These are phyloP conservation scores for Mycena haematopus DNA, from an alignment of 768 basidiomycete genomes.

Conservation along the genomic window DNA sequence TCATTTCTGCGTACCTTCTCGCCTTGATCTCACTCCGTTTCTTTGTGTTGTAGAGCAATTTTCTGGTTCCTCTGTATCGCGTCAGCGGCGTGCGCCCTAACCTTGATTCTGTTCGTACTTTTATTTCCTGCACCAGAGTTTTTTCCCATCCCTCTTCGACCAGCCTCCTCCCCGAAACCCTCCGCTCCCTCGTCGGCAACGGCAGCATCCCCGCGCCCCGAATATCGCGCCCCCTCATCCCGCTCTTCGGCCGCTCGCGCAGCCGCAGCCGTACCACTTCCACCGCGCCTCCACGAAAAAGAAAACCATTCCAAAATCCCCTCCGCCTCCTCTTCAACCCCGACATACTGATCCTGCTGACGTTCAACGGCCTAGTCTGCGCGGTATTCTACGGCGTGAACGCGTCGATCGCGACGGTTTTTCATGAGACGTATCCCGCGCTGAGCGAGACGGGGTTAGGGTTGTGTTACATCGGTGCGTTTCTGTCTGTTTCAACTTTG, in stretches of 20 bases:
- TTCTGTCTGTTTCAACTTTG: neutral
- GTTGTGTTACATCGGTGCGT: slow-evolving; percentile 54
- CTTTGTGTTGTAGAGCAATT: slow-evolving; percentile 49
- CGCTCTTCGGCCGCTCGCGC: slow-evolving; percentile 43
- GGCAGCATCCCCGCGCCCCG: slow-evolving; percentile 51
- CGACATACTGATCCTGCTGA: slow-evolving; percentile 61
- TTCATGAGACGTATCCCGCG: slow-evolving; percentile 61
- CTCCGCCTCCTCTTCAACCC: slow-evolving; percentile 59
- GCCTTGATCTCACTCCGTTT: slow-evolving; percentile 9
- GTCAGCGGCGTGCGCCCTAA: slow-evolving; percentile 50
- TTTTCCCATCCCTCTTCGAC: slow-evolving; percentile 30
- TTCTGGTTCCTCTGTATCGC: slow-evolving; percentile 69
- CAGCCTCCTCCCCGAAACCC: slow-evolving; percentile 59
- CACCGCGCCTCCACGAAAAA: slow-evolving; percentile 41
- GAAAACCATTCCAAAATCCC: slow-evolving; percentile 57
- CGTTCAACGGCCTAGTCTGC: slow-evolving; percentile 57
- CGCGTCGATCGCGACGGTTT: slow-evolving; percentile 66
- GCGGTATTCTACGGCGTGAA: slow-evolving; percentile 66
- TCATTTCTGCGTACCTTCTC: neutral
- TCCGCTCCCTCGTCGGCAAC: slow-evolving; percentile 60
- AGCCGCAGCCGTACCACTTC: slow-evolving; percentile 32
- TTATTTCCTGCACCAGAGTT: slow-evolving; percentile 24
- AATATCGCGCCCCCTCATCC: slow-evolving; percentile 63
- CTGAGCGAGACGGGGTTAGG: slow-evolving; percentile 72
- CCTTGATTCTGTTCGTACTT: slow-evolving; percentile 49